These are phyloP conservation scores for Stenogyne calaminthoides DNA, from an alignment of 305 asterid species.

Conservation along the genomic window DNA sequence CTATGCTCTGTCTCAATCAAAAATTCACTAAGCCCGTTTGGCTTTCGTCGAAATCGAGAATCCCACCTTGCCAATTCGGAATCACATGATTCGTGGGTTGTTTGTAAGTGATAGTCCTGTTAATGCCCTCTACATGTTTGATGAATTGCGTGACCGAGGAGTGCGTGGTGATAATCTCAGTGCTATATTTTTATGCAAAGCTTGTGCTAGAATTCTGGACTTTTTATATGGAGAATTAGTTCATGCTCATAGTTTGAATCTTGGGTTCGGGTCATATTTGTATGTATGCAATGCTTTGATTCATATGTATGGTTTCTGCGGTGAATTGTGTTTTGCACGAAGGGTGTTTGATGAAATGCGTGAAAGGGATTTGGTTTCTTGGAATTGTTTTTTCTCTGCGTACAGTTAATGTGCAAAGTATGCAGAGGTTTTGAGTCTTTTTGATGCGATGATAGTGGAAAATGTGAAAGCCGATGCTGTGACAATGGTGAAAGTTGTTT, in stretches of 20 bases:
- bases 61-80: slow-evolving; percentile 59
- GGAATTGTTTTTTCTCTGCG: slow-evolving; percentile 82
- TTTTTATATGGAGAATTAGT: slow-evolving; percentile 40
- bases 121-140: slow-evolving; percentile 55
- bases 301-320: slow-evolving; percentile 67
- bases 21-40: slow-evolving; percentile 48
- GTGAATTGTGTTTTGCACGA: slow-evolving; percentile 45
- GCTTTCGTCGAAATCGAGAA: slow-evolving; percentile 45
- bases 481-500: slow-evolving; percentile 69
- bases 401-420: slow-evolving; percentile 54
- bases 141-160: slow-evolving; percentile 62
- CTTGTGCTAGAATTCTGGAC: slow-evolving; percentile 44
- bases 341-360: slow-evolving; percentile 62
- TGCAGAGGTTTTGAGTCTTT: slow-evolving; percentile 53
- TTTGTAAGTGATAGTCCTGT: slow-evolving; percentile 40
- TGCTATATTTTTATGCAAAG: slow-evolving; percentile 53
- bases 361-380: slow-evolving; percentile 67
- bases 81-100: slow-evolving; percentile 57
- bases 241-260: slow-evolving; percentile 56
- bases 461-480: slow-evolving; percentile 66
- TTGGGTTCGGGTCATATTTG: slow-evolving; percentile 64
- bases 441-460: slow-evolving; percentile 43
- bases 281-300: slow-evolving; percentile 67
- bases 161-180: slow-evolving; percentile 63
- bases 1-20: slow-evolving; percentile 48